A percentile compares a stretch with the other conserved stretches of the same genome.
These are phyloP conservation scores for Picocystis sp. DNA, from an alignment of 163 green algal genomes.

Conservation along the genomic window DNA sequence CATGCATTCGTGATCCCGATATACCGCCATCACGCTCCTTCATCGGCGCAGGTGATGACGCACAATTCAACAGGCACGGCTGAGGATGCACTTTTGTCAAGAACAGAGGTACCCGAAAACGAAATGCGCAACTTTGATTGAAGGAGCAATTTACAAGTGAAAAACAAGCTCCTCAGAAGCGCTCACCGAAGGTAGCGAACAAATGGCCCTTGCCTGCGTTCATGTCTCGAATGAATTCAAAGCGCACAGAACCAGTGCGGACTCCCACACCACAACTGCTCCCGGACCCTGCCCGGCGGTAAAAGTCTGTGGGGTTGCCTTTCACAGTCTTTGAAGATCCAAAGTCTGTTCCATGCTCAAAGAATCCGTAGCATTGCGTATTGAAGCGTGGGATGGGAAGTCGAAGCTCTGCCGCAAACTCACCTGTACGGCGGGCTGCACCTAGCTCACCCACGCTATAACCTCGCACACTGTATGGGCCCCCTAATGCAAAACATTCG, in stretches of 20 bases:
- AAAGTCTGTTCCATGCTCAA: slow-evolving; percentile 72
- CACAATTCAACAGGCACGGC: too few species aligned
- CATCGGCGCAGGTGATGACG: too few species aligned
- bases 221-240: slow-evolving; percentile 67
- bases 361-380: slow-evolving; percentile 68
- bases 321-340: slow-evolving; percentile 36
- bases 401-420: slow-evolving; percentile 34
- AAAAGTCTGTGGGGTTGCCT: slow-evolving; percentile 83
- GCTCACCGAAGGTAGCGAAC: slow-evolving; percentile 73
- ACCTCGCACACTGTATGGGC: slow-evolving; percentile 74
- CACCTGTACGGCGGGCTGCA: slow-evolving; percentile 37
- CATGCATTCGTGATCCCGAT: too few species aligned
- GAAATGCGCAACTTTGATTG: background rate
- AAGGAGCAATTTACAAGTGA: background rate
- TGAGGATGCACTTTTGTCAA: too few species aligned
- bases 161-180: slow-evolving; percentile 42
- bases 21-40: too few species aligned
- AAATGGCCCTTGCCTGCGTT: slow-evolving; percentile 51
- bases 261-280: slow-evolving; percentile 52
- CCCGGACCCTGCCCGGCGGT: slow-evolving; percentile 57
- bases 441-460: slow-evolving; percentile 92
- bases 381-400: slow-evolving; percentile 24
- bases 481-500: slow-evolving; percentile 82
- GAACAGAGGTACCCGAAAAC: background rate
- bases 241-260: slow-evolving; percentile 45